phyloP scores from a whole-genome alignment of 352 stramenopile species.

The Phytopythium ostracodes region DNA sequence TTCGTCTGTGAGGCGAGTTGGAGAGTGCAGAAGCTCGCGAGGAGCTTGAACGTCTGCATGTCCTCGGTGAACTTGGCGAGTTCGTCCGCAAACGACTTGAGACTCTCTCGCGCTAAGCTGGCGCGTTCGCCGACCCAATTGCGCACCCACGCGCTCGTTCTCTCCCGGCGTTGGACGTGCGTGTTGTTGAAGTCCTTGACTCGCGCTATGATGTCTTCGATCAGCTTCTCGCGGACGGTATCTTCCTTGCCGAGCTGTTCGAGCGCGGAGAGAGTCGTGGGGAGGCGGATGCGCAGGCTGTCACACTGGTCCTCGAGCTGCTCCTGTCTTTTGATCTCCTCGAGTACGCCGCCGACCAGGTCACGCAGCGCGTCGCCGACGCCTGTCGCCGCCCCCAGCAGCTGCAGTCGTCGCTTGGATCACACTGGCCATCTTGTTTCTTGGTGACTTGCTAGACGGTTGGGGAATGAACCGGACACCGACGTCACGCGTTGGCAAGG shows the following conservation, averaged over 20 bases:
- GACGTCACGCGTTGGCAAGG: too few species aligned
- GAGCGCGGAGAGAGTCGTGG: too few species aligned
- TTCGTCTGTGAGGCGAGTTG: neutral
- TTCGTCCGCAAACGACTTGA: neutral
- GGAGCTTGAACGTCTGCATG: neutral
- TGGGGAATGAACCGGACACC: neutral
- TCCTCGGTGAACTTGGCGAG: neutral
- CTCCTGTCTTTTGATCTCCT: neutral
- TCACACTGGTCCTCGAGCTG: constrained; percentile 6
- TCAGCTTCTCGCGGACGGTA: neutral
- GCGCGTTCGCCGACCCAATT: neutral
- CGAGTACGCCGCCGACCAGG: neutral
- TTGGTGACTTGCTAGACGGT: neutral
- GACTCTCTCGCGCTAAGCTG: neutral
- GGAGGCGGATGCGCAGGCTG: neutral
- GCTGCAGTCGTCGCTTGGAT: neutral
- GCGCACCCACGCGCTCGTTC: neutral
- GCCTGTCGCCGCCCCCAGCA: neutral
- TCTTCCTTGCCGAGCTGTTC: neutral
- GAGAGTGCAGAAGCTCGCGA: neutral
- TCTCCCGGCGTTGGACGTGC: neutral
- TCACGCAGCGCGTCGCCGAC: neutral
- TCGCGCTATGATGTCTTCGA: neutral
- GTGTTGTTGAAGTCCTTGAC: neutral
- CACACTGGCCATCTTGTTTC: neutral